These are phyloP conservation scores for Leavenworthia alabamica DNA, from an alignment of 345 rosid species.

Conservation along the genomic window DNA sequence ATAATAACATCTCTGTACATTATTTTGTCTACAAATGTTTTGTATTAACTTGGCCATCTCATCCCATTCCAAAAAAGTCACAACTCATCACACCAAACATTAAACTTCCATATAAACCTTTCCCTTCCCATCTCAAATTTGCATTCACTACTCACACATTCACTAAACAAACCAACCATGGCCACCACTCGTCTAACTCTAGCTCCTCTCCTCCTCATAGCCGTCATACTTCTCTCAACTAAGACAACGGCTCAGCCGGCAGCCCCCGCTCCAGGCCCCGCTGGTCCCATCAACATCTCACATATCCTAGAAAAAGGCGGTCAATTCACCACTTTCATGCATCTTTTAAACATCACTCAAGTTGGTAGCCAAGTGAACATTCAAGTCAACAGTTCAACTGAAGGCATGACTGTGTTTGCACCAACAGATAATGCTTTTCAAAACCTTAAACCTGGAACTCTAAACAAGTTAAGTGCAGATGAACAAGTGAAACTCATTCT, in stretches of 20 bases:
- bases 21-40: conserved; percentile 20
- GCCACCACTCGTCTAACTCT: conserved; percentile 32
- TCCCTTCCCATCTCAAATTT: conserved; percentile 4
- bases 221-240: conserved; percentile 20
- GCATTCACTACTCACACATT: background rate
- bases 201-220: conserved; percentile 30
- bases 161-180: conserved; percentile 22
- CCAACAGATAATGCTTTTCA: conserved; percentile 87
- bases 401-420: conserved; percentile 75
- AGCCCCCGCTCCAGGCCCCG: conserved; percentile 52
- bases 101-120: conserved; percentile 19
- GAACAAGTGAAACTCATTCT: conserved; percentile 58
- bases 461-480: conserved; percentile 42
- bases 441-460: conserved; percentile 50
- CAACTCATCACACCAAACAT: conserved; percentile 26
- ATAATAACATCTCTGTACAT: background rate
- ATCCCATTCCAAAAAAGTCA: conserved; percentile 29
- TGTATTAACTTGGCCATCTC: conserved; percentile 32
- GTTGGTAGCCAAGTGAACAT: conserved; percentile 45
- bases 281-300: conserved; percentile 66
- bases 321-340: conserved; percentile 53
- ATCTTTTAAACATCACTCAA: conserved; percentile 50
- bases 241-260: conserved; percentile 24
- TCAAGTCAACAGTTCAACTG: conserved; percentile 66
- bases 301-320: conserved; percentile 67